Evolutionary conservation across 495 filamentous ascomycete genomes (phyloP).

Genomic region (Recurvomyces mirabilis): DNA sequence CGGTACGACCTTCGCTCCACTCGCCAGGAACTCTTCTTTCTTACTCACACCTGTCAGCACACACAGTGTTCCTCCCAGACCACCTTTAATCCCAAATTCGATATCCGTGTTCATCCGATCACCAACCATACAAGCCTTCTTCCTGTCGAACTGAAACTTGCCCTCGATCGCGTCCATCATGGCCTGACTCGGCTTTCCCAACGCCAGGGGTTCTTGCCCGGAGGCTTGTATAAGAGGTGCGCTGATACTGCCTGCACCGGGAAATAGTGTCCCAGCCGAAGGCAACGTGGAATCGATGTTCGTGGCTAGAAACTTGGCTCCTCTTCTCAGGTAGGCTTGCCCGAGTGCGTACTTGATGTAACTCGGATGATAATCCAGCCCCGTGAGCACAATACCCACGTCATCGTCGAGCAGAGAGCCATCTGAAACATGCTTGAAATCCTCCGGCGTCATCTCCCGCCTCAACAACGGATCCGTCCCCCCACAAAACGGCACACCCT

Average conservation of each 20-base stretch:
- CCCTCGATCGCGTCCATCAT: constrained; percentile 99
- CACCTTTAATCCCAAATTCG: constrained; percentile 82
- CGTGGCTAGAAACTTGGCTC: constrained; percentile 86
- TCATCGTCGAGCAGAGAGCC: constrained; percentile 61
- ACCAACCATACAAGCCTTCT: constrained; percentile 86
- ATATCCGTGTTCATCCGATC: constrained; percentile 95
- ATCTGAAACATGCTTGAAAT: constrained; percentile 65
- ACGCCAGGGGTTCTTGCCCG: constrained; percentile 54
- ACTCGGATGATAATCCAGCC: constrained; percentile 85
- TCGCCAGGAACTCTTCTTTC: constrained; percentile 65
- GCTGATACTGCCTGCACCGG: constrained; percentile 76
- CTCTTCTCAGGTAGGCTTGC: constrained; percentile 71
- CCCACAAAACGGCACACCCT: constrained; percentile 70
- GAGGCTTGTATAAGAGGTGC: constrained; percentile 66
- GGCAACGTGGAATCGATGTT: constrained; percentile 86
- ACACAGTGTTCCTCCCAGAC: constrained; percentile 78
- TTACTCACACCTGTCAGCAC: constrained; percentile 84
- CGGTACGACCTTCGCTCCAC: constrained; percentile 51
- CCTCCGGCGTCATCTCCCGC: constrained; percentile 63
- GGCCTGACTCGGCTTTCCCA: constrained; percentile 92
- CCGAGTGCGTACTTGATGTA: constrained; percentile 81
- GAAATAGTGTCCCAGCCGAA: constrained; percentile 67
- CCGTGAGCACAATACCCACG: constrained; percentile 79
- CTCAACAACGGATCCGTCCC: constrained; percentile 75
- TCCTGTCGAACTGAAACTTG: constrained; percentile 79